Evolutionary conservation across 768 basidiomycete species (phyloP), one percentile per base, ranked within the genome.

Genomic region (Coprinopsis marcescibilis): DNA sequence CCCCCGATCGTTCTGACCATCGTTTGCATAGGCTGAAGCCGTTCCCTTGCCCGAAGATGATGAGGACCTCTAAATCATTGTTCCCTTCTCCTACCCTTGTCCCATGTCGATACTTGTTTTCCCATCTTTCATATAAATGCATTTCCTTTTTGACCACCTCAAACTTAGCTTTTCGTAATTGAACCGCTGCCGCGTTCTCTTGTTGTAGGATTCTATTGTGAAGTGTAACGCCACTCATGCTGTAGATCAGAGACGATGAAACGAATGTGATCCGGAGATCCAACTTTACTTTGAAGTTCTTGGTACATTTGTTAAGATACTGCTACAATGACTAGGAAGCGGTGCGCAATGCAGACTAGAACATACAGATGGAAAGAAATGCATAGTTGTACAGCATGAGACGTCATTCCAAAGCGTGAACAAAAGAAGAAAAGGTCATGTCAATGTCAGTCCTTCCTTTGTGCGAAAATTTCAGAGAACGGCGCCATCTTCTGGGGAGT

Each of bases 41-140:
- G 85, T 93, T 53, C 96, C 96, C 60, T 88, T 99, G 52, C 96
- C 96, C 44, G 96, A 98, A 68, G 96, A 99, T 67, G 96, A 94
- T 42, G 92, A 95, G 48, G 87, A 91, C 55, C 75, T 89, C 59
- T 85, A 76, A 30, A 44, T 51, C 45, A 34, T 49, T 47, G 43
- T 57, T 54, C 51, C 49, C 50, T 51, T 39, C 51, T 55, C 50
- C 50, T 52, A 55, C 55, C 47, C 52, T 52, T 55, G 50, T 58
- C 19, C 5, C n/a, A n/a, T 35, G 10, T 19, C 47, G 53, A 43
- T 54, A 54, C 54, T 54, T 55, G 57, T 62, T 55, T 55, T 60
- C 50, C 55, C 59, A 60, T 60, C 57, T 53, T 48, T 52, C 46
- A 57, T 53, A 43, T 34, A 49, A 35, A 39, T 45, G 40, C 34